Conservation (phyloP, 495 filamentous ascomycete genomes). For the Penicillium diatomitis region DNA sequence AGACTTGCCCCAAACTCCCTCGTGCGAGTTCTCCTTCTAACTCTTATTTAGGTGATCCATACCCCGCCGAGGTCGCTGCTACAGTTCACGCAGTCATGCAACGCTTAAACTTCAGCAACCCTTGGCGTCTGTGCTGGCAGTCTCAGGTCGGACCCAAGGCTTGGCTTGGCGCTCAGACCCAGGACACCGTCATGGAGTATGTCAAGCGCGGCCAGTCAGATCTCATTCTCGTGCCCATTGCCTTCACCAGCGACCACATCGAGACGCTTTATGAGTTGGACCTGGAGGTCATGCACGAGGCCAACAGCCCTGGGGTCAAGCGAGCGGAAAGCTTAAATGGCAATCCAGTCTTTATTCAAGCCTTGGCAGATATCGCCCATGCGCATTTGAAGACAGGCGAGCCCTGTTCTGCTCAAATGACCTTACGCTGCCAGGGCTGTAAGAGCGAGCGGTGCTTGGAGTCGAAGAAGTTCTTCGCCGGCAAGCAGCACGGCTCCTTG, state of each 20-base stretch:
- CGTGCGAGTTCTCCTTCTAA: slow-evolving; percentile 9
- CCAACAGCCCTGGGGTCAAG: slow-evolving; percentile 70
- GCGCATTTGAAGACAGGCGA: slow-evolving; percentile 63
- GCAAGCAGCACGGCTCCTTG: slow-evolving; percentile 26
- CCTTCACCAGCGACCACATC: slow-evolving; percentile 97
- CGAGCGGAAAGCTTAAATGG: slow-evolving; percentile 90
- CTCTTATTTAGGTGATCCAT: slow-evolving; percentile 64
- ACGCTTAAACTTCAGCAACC: slow-evolving; percentile 73
- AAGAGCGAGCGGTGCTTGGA: slow-evolving; percentile 81
- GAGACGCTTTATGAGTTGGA: slow-evolving; percentile 96
- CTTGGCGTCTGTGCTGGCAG: slow-evolving; percentile 93
- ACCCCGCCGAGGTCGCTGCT: slow-evolving; percentile 94
- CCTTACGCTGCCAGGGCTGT: slow-evolving; percentile 86
- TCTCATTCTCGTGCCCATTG: slow-evolving; percentile 86
- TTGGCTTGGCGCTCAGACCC: slow-evolving; percentile 94
- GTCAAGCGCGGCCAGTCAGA: slow-evolving; percentile 87
- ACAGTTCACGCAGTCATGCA: slow-evolving; percentile 96
- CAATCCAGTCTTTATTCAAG: slow-evolving; percentile 82
- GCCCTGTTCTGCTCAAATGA: slow-evolving; percentile 73
- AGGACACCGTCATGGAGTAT: slow-evolving; percentile 76
- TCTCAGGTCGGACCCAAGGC: slow-evolving; percentile 93
- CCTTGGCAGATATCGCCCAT: slow-evolving; percentile 78
- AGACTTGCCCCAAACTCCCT: neutral
- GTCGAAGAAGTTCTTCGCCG: slow-evolving; percentile 88
- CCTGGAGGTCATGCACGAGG: slow-evolving; percentile 88